Base-by-base conservation (phyloP, 2,329 filamentous ascomycete genomes). In the Trichoderma afroharzianum region DNA sequence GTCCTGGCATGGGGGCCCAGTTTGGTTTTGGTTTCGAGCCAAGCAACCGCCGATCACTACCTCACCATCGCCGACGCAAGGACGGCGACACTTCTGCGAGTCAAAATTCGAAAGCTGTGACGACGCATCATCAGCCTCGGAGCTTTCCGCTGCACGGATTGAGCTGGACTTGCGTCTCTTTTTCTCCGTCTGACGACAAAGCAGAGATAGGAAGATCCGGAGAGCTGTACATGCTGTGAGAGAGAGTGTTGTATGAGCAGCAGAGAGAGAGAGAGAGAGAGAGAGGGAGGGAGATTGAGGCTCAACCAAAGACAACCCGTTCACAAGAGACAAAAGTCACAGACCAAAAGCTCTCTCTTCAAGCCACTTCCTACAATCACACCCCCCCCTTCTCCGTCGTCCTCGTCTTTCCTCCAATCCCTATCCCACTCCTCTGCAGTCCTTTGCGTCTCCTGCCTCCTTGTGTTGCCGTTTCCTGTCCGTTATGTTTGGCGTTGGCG, bases 1-100 rank as follows among this genome's bases (percentile, higher is more conserved):
- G 66, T 30, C 28, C 28, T 59, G 66, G 26, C 66, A 72, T 72
- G 36, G 36, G 71, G 64, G 64, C 39, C 55, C 36, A 32, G 59
- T 24, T 26, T 26, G 26, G 26, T 26, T 26, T 26, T 26, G 26
- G 26, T 26, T 39, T 18, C 32, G 6, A 21, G 43, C 15, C 47
- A 30, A 67, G 50, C 30, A 43, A 24, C 58, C 58, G 71, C 70
- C 70, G 64, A 72, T 72, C 70, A 63, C 64, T 63, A n/a, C 64
- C 64, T 63, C 43, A 67, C 63, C 63, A 50, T 50, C 58, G 39
- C 63, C 71, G 50, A 58, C 58, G 33, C 30, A 18, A 59, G 30
- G 66, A 24, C 28, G 55, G 59, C 32, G 21, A 57, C 43, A 68
- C 55, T 68, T 36, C 14, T 32, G 28, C 57, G 43, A 47, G 18